Evolutionary conservation across 306 rosid species (phyloP).

Genomic region (Crataegus laevigata): DNA sequence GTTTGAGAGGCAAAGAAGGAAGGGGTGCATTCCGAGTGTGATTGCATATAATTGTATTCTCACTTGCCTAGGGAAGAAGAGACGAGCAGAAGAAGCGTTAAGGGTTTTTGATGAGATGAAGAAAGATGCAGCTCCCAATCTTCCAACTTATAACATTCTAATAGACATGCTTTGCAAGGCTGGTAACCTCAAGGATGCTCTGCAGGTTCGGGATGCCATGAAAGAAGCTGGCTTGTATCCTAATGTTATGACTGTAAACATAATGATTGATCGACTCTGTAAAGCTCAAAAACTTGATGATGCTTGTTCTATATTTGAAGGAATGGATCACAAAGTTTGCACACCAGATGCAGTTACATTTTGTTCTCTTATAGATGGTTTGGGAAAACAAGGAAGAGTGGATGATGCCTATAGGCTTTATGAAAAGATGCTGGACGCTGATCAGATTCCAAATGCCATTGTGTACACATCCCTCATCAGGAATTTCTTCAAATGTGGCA

Average conservation of each 20-base stretch:
- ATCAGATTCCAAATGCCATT: constrained; percentile 53
- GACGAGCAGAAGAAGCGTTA: constrained; percentile 64
- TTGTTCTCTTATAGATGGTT: constrained; percentile 87
- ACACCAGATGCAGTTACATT: constrained; percentile 62
- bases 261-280: constrained; percentile 85
- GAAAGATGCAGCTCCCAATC: constrained; percentile 82
- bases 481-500: constrained; percentile 81
- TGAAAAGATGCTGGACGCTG: constrained; percentile 83
- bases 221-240: constrained; percentile 84
- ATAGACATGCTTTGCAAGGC: constrained; percentile 78
- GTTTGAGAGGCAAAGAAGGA: constrained; percentile 83
- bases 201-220: constrained; percentile 59
- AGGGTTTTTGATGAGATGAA: constrained; percentile 65
- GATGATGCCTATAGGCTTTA: constrained; percentile 83
- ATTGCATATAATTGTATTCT: constrained; percentile 81
- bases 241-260: constrained; percentile 73
- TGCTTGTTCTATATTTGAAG: constrained; percentile 79
- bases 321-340: constrained; percentile 72
- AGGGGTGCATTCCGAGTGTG: constrained; percentile 82
- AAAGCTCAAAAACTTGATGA: constrained; percentile 79
- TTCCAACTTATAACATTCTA: constrained; percentile 70
- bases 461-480: constrained; percentile 70
- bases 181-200: constrained; percentile 60
- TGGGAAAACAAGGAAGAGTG: constrained; percentile 74
- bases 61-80: constrained; percentile 76